Evolutionary conservation across 768 basidiomycete species (phyloP).

Genomic region (Tremella mesenterica): DNA sequence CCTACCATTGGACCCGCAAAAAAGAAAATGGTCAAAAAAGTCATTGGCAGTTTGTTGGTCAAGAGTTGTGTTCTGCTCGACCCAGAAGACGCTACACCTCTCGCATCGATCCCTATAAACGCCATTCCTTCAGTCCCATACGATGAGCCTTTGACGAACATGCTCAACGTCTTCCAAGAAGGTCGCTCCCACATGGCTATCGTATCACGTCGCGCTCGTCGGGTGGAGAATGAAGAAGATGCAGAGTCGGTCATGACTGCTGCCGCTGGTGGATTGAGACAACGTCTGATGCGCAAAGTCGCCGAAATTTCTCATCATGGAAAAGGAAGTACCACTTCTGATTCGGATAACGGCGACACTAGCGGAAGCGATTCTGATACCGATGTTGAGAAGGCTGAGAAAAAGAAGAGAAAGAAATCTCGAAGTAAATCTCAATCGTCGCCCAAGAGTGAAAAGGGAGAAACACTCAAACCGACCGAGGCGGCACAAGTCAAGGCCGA

Average conservation of each 20-base stretch:
- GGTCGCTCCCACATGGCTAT: conserved; percentile 84
- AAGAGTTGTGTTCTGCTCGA: conserved; percentile 80
- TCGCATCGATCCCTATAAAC: conserved; percentile 74
- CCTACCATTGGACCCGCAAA: conserved; percentile 15
- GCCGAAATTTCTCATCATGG: conserved; percentile 52
- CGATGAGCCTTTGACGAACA: conserved; percentile 73
- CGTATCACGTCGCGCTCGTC: conserved; percentile 56
- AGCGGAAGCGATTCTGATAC: conserved; percentile 14
- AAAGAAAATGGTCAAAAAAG: conserved; percentile 59
- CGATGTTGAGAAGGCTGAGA: conserved; percentile 19
- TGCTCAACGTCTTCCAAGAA: conserved; percentile 81
- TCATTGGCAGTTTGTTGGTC: conserved; percentile 75
- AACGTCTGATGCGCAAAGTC: conserved; percentile 65
- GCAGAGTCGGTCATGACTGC: conserved; percentile 58
- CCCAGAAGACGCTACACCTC: conserved; percentile 74
- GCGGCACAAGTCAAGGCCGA: conserved; percentile 12
- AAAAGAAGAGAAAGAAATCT: conserved; percentile 30
- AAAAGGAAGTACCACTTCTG: conserved; percentile 50
- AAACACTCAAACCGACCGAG: conserved; percentile 8
- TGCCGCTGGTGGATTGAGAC: conserved; percentile 69
- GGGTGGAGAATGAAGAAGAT: conserved; percentile 47
- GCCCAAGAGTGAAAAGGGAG: conserved; percentile 10
- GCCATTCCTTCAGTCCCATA: conserved; percentile 78
- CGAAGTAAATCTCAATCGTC: background rate
- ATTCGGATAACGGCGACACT: conserved; percentile 44